Percentiles rank a stretch among this genome's conserved stretches.
phyloP scores from a whole-genome alignment of 164 flowering plant species.

The Nymphaea thermarum region DNA sequence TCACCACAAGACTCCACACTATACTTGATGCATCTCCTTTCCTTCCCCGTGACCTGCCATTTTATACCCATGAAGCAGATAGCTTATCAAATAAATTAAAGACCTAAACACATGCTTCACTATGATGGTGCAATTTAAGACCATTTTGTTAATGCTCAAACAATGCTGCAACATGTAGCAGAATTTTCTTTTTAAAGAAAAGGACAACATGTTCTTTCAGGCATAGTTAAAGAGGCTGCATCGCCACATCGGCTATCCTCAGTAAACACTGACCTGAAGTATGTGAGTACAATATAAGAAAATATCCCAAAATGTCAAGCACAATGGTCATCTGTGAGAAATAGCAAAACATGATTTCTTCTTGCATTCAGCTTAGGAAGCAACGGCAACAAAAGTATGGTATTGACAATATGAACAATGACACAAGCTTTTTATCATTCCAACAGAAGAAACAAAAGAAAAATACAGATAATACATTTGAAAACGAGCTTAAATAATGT shows the following conservation, averaged over 20 bases:
- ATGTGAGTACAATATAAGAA: conserved; percentile 4
- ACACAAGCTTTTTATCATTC: no score
- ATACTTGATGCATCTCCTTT: no score
- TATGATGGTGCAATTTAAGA: no score
- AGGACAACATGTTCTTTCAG: no score
- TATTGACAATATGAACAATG: not conserved
- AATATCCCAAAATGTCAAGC: conserved; percentile 9
- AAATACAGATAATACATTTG: not conserved
- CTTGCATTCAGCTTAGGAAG: conserved; percentile 8
- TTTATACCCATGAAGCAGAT: no score
- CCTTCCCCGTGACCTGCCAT: no score
- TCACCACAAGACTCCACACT: no score
- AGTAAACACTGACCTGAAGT: conserved; percentile 1
- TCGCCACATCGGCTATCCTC: not conserved
- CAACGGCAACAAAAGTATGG: conserved; percentile 3
- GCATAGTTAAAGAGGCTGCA: not conserved
- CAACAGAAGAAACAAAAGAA: not conserved
- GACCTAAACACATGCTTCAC: no score
- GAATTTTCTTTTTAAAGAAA: no score
- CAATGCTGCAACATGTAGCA: no score
- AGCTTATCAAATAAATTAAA: no score
- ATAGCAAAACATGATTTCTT: conserved; percentile 4
- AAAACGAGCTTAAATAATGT: not conserved
- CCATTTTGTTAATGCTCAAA: no score
- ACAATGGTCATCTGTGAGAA: conserved; percentile 6